Percentiles rank a stretch among this genome's conserved stretches.
phyloP scores from a whole-genome alignment of 2,329 filamentous ascomycete genomes.

The Aspergillus fumigatiaffinis region DNA sequence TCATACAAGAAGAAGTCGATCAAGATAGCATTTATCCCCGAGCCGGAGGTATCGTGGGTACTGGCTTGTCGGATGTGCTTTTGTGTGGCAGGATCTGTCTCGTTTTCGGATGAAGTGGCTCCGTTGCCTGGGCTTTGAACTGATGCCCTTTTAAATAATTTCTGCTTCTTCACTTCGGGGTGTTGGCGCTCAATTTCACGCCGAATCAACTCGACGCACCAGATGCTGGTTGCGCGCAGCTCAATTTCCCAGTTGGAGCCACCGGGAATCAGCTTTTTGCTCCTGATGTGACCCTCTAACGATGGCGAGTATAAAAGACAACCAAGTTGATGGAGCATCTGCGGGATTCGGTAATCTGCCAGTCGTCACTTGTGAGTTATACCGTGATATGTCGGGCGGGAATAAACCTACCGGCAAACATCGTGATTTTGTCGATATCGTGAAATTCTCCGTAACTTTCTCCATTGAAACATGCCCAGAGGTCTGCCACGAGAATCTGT shows the following conservation, averaged over 20 bases:
- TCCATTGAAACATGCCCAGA: constrained; percentile 94
- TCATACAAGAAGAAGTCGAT: constrained; percentile 99
- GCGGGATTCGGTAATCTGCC: constrained; percentile 86
- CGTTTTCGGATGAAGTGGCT: constrained; percentile 5
- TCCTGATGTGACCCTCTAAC: constrained; percentile 66
- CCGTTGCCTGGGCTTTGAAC: neutral
- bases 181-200: constrained; percentile 73
- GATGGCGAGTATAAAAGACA: constrained; percentile 81
- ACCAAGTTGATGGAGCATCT: constrained; percentile 80
- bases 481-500: constrained; percentile 90
- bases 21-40: constrained; percentile 73
- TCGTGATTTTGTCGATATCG: constrained; percentile 93
- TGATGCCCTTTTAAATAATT: neutral
- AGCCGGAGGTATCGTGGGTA: constrained; percentile 4
- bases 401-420: constrained; percentile 69
- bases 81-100: constrained; percentile 11
- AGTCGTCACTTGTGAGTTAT: neutral
- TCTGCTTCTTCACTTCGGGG: constrained; percentile 55
- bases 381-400: neutral
- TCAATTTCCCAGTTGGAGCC: constrained; percentile 82
- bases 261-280: constrained; percentile 61
- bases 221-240: constrained; percentile 87
- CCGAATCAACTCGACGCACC: constrained; percentile 86
- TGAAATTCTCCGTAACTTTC: constrained; percentile 72
- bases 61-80: constrained; percentile 16